Evolutionary conservation across 805 yeast genomes (phyloP).

Genomic region (Komagataella mondaviorum): DNA sequence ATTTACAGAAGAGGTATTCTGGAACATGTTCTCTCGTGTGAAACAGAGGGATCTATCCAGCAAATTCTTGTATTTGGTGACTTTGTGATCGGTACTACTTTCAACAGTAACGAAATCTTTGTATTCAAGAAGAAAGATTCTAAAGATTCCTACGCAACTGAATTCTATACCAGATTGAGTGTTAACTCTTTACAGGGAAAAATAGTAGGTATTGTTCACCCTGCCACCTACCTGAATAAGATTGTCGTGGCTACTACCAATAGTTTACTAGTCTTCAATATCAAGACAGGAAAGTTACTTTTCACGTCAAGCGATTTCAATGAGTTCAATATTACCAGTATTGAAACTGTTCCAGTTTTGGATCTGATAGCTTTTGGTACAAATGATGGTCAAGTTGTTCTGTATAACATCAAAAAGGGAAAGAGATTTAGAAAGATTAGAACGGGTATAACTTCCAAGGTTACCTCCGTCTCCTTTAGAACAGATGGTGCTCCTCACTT

Average conservation of each 20-base stretch:
- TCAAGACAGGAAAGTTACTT: conserved; percentile 63
- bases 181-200: conserved; percentile 54
- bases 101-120: conserved; percentile 23
- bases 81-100: conserved; percentile 37
- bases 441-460: conserved; percentile 24
- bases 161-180: conserved; percentile 50
- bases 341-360: conserved; percentile 76
- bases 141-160: conserved; percentile 34
- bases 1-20: conserved; percentile 73
- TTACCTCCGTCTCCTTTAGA: conserved; percentile 67
- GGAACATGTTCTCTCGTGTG: conserved; percentile 19
- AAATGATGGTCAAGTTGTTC: conserved; percentile 45
- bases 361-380: conserved; percentile 76
- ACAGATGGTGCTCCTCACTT: conserved; percentile 82
- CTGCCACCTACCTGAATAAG: conserved; percentile 88
- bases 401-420: conserved; percentile 60
- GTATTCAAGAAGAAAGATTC: conserved; percentile 39
- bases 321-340: conserved; percentile 43
- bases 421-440: conserved; percentile 37
- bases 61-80: conserved; percentile 65
- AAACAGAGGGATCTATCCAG: conserved; percentile 21
- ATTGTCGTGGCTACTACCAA: conserved; percentile 68
- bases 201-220: conserved; percentile 59
- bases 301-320: conserved; percentile 34
- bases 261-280: conserved; percentile 50